Evolutionary conservation across 2,329 filamentous ascomycete species (phyloP).

Genomic region (Nemania abortiva): DNA sequence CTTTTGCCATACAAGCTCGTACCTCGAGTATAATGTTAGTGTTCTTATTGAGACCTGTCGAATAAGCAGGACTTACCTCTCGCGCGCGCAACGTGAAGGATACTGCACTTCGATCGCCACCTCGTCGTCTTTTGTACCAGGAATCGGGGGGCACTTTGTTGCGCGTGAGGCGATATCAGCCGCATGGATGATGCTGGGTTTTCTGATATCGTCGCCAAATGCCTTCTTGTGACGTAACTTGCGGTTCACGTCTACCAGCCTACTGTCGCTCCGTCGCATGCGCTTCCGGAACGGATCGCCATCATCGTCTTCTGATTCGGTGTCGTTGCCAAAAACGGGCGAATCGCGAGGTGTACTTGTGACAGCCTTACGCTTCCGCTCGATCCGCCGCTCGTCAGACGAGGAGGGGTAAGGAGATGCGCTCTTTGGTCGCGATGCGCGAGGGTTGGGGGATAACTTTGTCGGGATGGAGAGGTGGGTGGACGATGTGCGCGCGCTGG

Average conservation of each 20-base stretch:
- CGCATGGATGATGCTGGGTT: constrained; percentile 67
- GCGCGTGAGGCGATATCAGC: constrained; percentile 66
- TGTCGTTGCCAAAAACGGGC: constrained; percentile 62
- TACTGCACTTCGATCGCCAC: constrained; percentile 81
- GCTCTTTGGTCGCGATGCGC: constrained; percentile 55
- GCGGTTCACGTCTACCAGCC: constrained; percentile 61
- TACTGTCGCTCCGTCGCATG: constrained; percentile 58
- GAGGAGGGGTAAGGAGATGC: constrained; percentile 54
- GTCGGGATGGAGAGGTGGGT: constrained; percentile 49
- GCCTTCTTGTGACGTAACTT: constrained; percentile 60
- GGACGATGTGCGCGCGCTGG: constrained; percentile 42
- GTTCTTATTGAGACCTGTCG: constrained; percentile 30
- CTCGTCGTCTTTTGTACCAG: constrained; percentile 64
- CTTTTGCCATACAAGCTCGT: constrained; percentile 81
- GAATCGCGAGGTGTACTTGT: constrained; percentile 55
- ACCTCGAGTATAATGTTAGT: constrained; percentile 58
- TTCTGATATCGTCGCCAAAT: constrained; percentile 58
- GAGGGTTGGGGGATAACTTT: constrained; percentile 58
- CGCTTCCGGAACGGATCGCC: constrained; percentile 66
- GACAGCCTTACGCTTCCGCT: constrained; percentile 63
- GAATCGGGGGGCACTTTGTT: constrained; percentile 63
- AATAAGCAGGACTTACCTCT: constrained; percentile 65
- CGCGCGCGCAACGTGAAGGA: constrained; percentile 77
- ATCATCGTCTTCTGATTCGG: constrained; percentile 63
- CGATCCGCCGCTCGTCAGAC: constrained; percentile 47